These are phyloP conservation scores for Huiozyma naganishii DNA, from an alignment of 805 yeast genomes.

Conservation along the genomic window DNA sequence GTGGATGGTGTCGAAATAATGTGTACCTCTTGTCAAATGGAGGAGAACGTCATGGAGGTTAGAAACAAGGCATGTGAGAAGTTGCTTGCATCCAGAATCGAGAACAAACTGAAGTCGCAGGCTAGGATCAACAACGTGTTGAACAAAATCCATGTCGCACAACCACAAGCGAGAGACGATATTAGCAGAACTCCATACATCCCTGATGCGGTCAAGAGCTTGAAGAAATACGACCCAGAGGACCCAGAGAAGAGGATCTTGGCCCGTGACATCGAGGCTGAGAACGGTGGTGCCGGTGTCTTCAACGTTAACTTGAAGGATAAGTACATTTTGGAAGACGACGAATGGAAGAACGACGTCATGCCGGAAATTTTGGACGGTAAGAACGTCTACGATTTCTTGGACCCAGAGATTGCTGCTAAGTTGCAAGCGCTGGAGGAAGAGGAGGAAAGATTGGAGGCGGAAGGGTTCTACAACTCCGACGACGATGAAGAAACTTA, in stretches of 20 bases:
- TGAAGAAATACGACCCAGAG: conserved; percentile 59
- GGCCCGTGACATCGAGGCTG: conserved; percentile 83
- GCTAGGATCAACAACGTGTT: conserved; percentile 80
- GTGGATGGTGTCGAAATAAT: conserved; percentile 82
- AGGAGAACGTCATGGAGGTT: conserved; percentile 90
- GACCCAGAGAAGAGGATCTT: conserved; percentile 77
- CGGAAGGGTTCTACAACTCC: conserved; percentile 91
- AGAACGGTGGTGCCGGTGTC: conserved; percentile 98
- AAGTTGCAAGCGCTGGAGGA: conserved; percentile 92
- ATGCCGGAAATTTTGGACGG: conserved; percentile 97
- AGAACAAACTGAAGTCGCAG: conserved; percentile 88
- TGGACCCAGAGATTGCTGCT: conserved; percentile 90
- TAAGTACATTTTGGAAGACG: conserved; percentile 84
- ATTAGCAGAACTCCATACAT: conserved; percentile 66
- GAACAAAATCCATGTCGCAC: conserved; percentile 91
- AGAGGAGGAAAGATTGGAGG: conserved; percentile 89
- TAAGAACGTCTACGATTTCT: conserved; percentile 91
- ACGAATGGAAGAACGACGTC: conserved; percentile 93
- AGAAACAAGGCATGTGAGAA: conserved; percentile 97
- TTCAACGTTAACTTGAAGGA: conserved; percentile 89
- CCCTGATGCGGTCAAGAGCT: conserved; percentile 59
- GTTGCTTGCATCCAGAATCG: conserved; percentile 87
- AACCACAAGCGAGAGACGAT: conserved; percentile 84
- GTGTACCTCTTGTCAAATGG: conserved; percentile 87
- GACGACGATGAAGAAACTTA: conserved; percentile 64